Percentiles rank a stretch among this genome's conserved stretches.
Conservation (phyloP, 441 rosid genomes). For the Metrosideros polymorpha region DNA sequence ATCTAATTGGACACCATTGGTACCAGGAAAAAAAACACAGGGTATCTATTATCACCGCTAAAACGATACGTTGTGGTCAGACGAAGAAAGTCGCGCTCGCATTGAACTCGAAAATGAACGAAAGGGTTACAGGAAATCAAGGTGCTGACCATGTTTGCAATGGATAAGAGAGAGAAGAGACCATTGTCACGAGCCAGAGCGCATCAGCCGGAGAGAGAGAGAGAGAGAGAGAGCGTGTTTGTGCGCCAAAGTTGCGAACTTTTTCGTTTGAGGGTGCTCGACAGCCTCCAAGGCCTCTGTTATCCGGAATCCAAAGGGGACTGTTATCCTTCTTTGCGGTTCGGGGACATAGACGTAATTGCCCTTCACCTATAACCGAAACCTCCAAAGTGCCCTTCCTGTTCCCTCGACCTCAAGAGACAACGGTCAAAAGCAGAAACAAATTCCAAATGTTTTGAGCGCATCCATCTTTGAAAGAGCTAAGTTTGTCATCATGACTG, state of each 20-base stretch:
- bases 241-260: not conserved
- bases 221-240: not conserved
- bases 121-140: not conserved
- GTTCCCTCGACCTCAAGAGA: not conserved
- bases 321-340: not conserved
- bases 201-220: slow-evolving; percentile 9
- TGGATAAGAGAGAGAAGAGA: slow-evolving; percentile 48
- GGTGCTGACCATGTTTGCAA: slow-evolving; percentile 48
- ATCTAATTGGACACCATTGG: not conserved
- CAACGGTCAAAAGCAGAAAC: not conserved
- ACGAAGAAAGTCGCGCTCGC: not conserved
- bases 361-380: not conserved
- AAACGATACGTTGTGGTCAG: not conserved
- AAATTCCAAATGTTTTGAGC: not conserved
- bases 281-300: not conserved
- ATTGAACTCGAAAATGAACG: not conserved
- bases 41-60: not conserved
- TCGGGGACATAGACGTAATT: not conserved
- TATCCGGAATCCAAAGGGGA: not conserved
- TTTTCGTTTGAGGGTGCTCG: not conserved
- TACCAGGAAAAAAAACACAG: not conserved
- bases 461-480: not conserved
- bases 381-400: not conserved
- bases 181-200: slow-evolving; percentile 29
- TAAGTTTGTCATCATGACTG: not conserved